Evolutionary conservation across 1,139 yeast species (phyloP).

Genomic region (Scheffersomyces parashehatae): DNA sequence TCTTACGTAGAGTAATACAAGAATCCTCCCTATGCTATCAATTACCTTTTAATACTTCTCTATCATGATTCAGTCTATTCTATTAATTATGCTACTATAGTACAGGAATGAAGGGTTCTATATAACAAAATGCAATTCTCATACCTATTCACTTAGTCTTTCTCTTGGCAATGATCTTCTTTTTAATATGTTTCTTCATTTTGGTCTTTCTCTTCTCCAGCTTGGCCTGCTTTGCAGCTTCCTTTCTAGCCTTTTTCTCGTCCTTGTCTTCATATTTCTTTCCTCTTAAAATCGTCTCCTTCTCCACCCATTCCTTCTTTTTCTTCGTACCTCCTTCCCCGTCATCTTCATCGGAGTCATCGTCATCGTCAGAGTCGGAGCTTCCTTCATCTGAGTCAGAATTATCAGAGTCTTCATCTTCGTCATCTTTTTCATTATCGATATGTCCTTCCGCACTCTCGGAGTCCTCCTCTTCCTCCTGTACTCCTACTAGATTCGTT

Average conservation of each 20-base stretch:
- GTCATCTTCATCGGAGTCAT: constrained; percentile 36
- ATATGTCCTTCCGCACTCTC: constrained; percentile 18
- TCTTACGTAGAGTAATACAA: too few relatives aligned
- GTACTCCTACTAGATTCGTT: constrained; percentile 48
- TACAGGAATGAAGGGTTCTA: neutral
- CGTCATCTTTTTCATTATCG: constrained; percentile 23
- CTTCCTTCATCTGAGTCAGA: constrained; percentile 24
- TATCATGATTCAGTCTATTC: neutral
- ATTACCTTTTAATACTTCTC: too few relatives aligned
- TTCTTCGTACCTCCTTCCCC: constrained; percentile 16
- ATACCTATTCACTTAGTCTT: constrained; percentile 22
- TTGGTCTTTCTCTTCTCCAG: constrained; percentile 87
- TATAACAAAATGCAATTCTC: neutral
- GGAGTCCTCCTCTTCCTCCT: constrained; percentile 24
- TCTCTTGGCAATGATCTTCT: constrained; percentile 66
- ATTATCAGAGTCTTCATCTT: constrained; percentile 25
- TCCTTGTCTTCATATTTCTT: constrained; percentile 85
- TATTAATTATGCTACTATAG: neutral
- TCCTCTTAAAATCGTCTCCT: constrained; percentile 51
- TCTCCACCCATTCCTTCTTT: constrained; percentile 45
- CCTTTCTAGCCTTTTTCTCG: constrained; percentile 78
- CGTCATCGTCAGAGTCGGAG: constrained; percentile 35
- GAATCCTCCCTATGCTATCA: too few relatives aligned
- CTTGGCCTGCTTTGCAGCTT: constrained; percentile 77
- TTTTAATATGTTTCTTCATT: constrained; percentile 89